A percentile compares a stretch with the other conserved stretches of the same genome.
phyloP scores from a whole-genome alignment of 2,329 filamentous ascomycete species.

The Neofusicoccum umdonicola region DNA sequence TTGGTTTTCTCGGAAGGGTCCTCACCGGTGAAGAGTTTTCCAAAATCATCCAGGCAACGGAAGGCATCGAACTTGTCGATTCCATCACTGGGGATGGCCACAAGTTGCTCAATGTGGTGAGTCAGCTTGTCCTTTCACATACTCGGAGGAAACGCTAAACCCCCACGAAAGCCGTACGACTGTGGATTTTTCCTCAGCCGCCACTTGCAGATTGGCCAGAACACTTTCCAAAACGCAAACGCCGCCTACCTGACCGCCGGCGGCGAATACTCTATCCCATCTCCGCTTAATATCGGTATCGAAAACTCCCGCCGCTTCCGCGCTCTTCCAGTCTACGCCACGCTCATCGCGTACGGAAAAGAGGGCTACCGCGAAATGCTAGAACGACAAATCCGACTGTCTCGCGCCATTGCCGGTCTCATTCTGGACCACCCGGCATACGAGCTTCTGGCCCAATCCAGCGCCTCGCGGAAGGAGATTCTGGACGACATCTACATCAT shows the following conservation, averaged over 20 bases:
- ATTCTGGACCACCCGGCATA: slow-evolving; percentile 62
- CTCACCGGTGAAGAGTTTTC: slow-evolving; percentile 61
- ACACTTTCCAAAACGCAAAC: slow-evolving; percentile 78
- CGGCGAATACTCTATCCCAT: slow-evolving; percentile 57
- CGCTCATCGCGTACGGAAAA: slow-evolving; percentile 70
- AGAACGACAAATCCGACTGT: slow-evolving; percentile 67
- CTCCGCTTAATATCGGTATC: slow-evolving; percentile 80
- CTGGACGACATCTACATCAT: slow-evolving; percentile 63
- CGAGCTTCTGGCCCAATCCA: slow-evolving; percentile 59
- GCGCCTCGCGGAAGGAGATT: slow-evolving; percentile 37
- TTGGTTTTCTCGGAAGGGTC: slow-evolving; percentile 75
- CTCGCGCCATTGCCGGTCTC: slow-evolving; percentile 64
- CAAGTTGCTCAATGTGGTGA: slow-evolving; percentile 84
- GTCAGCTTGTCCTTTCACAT: slow-evolving; percentile 28
- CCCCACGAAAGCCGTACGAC: slow-evolving; percentile 68
- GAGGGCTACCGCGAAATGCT: slow-evolving; percentile 69
- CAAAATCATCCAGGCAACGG: slow-evolving; percentile 49
- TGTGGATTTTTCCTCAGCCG: slow-evolving; percentile 84
- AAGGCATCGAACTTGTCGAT: slow-evolving; percentile 77
- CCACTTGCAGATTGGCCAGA: slow-evolving; percentile 55
- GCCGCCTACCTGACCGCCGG: slow-evolving; percentile 69
- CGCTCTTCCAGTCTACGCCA: slow-evolving; percentile 84
- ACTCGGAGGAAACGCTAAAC: not conserved
- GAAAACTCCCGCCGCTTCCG: slow-evolving; percentile 92
- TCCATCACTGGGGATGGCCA: slow-evolving; percentile 85